Evolutionary conservation across 1,284 basidiomycete genomes (phyloP), one percentile per base, ranked within the genome.

Genomic region (Fomitopsis pinicola): DNA sequence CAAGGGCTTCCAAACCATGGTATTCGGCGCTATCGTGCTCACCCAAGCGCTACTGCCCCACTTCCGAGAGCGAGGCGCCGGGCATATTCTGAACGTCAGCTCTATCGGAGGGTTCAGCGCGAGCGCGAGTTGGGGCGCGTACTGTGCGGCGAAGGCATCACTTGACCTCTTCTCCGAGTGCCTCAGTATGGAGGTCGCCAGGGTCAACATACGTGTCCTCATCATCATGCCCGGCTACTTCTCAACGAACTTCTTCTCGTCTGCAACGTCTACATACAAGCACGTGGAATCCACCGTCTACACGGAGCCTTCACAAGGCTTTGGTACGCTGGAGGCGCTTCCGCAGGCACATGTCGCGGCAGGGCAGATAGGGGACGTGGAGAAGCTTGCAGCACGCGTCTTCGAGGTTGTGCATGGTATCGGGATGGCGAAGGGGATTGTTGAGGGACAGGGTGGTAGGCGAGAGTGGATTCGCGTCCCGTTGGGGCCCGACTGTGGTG

Each of bases 201-300:
- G 67, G 14, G 72, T 66, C 58, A 66, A 65, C 53, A 68, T 75
- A 44, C 68, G 67, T 33, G 71, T 68, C n/a, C 56, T 69, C 40
- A 66, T 66, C 55, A 62, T 76, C 58, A 57, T 65, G 40, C 72
- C 73, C 1, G 72, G 74, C 22, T 22, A 22, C 22, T 22, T 22
- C 22, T 22, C 22, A 22, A 22, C 22, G 22, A 22, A 22, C 22
- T 22, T 22, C 22, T 22, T 22, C 22, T 22, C 22, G 1, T 22
- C 22, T 2, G 63, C 70, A 17, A 17, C 42, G 6, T 57, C 56
- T 14, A 28, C 60, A 22, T 55, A 55, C 50, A 44, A 42, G 15
- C 36, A 19, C 17, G 36, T 57, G 36, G 12, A 45, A 9, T 52
- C 62, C 7, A 64, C 42, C 22, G 61, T 64, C 12, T 73, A 73